Conservation (phyloP, 2,329 filamentous ascomycete genomes). For the Penicillium sp. region DNA sequence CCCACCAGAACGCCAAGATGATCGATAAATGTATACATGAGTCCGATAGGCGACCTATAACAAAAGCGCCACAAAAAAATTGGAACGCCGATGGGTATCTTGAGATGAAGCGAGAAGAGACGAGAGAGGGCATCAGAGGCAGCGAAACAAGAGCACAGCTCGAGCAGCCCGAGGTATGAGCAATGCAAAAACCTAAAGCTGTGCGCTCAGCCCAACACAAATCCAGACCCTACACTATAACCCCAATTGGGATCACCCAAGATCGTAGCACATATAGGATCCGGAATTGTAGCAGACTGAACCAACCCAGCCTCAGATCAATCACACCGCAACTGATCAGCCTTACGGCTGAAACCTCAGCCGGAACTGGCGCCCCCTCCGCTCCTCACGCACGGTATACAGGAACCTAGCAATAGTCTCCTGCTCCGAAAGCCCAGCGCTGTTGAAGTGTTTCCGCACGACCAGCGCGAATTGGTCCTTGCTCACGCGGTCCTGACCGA, state of each 20-base stretch:
- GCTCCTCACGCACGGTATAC: slow-evolving; percentile 47
- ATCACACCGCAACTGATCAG: background rate
- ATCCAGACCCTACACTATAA: background rate
- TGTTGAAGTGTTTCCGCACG: slow-evolving; percentile 48
- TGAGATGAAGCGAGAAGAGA: slow-evolving; percentile 10
- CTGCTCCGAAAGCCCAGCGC: slow-evolving; percentile 44
- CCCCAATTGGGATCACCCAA: background rate
- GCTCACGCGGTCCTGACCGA: slow-evolving; percentile 38
- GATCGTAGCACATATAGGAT: background rate
- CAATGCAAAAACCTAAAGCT: background rate
- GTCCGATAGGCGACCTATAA: background rate
- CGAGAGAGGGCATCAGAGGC: background rate
- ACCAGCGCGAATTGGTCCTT: slow-evolving; percentile 42
- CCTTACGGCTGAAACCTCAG: slow-evolving; percentile 40
- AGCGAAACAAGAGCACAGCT: background rate
- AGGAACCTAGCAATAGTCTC: slow-evolving; percentile 47
- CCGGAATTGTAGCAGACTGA: background rate
- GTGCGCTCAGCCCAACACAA: background rate
- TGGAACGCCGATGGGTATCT: slow-evolving; percentile 30
- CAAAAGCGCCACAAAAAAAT: background rate
- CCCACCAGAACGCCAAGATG: background rate
- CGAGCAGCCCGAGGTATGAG: background rate
- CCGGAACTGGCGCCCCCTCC: slow-evolving; percentile 40
- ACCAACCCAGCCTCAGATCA: background rate
- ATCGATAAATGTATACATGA: slow-evolving; percentile 1